A percentile compares a stretch with the other conserved stretches of the same genome.
These are phyloP conservation scores for Hymenoscyphus occultus DNA, from an alignment of 2,329 filamentous ascomycete species.

Conservation along the genomic window DNA sequence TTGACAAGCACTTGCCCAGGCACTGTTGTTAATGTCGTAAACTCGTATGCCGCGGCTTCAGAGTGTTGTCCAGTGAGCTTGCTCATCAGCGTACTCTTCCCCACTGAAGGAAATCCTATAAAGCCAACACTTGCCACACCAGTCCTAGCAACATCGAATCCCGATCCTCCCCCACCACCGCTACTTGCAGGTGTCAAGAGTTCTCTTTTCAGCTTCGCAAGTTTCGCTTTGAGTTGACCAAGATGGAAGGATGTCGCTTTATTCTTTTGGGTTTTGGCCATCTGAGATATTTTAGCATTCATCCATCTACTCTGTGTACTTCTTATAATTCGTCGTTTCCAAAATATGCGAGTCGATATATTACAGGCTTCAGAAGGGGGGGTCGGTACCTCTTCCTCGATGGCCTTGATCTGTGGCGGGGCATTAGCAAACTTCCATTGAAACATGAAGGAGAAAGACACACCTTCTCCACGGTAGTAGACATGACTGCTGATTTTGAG, in stretches of 20 bases:
- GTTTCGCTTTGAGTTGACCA: slow-evolving; percentile 95
- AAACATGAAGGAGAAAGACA: slow-evolving; percentile 28
- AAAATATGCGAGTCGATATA: slow-evolving; percentile 8
- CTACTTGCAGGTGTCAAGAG: slow-evolving; percentile 82
- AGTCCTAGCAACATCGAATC: slow-evolving; percentile 96
- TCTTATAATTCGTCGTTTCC: background rate
- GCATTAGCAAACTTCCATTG: slow-evolving; percentile 23
- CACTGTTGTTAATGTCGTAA: slow-evolving; percentile 96
- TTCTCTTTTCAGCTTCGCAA: slow-evolving; percentile 96
- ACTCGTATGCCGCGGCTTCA: slow-evolving; percentile 95
- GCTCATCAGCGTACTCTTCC: slow-evolving; percentile 97
- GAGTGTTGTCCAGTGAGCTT: slow-evolving; percentile 93
- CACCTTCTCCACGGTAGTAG: slow-evolving; percentile 97
- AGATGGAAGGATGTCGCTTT: slow-evolving; percentile 93
- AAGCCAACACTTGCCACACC: slow-evolving; percentile 97
- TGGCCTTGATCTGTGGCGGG: slow-evolving; percentile 77
- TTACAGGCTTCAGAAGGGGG: slow-evolving; percentile 4
- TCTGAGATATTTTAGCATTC: slow-evolving; percentile 48
- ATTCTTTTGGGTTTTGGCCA: slow-evolving; percentile 97
- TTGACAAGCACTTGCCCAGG: slow-evolving; percentile 96
- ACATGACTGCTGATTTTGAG: slow-evolving; percentile 57
- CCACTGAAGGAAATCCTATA: slow-evolving; percentile 96
- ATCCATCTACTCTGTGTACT: background rate
- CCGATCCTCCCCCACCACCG: slow-evolving; percentile 79
- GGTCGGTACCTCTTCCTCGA: slow-evolving; percentile 78